Evolutionary conservation across 2,329 filamentous ascomycete genomes (phyloP).

Genomic region (Penicillium sp.): DNA sequence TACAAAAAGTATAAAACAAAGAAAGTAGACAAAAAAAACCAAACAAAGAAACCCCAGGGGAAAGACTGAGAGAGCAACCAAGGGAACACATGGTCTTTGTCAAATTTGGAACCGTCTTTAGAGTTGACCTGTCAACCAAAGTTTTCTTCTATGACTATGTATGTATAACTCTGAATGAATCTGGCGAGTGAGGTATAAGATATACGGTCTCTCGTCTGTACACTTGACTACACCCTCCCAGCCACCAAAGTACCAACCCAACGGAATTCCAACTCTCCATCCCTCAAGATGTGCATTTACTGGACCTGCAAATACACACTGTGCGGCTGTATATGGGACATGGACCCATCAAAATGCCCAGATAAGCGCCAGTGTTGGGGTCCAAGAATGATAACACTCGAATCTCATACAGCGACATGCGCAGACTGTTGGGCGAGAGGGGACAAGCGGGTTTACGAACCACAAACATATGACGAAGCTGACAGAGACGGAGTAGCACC

Average conservation of each 20-base stretch:
- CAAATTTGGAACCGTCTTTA: not conserved
- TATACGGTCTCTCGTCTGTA: not conserved
- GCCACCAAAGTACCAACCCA: not conserved
- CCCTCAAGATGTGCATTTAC: constrained; percentile 20
- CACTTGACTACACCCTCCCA: too few relatives aligned
- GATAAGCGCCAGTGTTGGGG: constrained; percentile 4
- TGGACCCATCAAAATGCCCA: constrained; percentile 5
- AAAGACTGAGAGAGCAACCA: not conserved
- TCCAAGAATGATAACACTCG: constrained; percentile 6
- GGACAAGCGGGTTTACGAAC: constrained; percentile 1
- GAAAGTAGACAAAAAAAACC: not conserved
- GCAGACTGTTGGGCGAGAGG: constrained; percentile 15
- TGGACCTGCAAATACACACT: constrained; percentile 18
- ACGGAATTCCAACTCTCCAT: not conserved
- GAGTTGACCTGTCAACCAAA: not conserved
- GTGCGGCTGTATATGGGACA: constrained; percentile 27
- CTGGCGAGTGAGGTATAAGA: not conserved
- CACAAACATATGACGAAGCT: not conserved
- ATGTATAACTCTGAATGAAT: not conserved
- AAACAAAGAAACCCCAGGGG: not conserved
- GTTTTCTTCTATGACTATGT: not conserved
- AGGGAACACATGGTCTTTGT: not conserved
- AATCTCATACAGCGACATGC: constrained; percentile 17
- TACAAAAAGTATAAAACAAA: not conserved
- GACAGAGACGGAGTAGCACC: not conserved